Conservation (phyloP, 768 basidiomycete species). For the Pilatotrama ljubarskyi region DNA sequence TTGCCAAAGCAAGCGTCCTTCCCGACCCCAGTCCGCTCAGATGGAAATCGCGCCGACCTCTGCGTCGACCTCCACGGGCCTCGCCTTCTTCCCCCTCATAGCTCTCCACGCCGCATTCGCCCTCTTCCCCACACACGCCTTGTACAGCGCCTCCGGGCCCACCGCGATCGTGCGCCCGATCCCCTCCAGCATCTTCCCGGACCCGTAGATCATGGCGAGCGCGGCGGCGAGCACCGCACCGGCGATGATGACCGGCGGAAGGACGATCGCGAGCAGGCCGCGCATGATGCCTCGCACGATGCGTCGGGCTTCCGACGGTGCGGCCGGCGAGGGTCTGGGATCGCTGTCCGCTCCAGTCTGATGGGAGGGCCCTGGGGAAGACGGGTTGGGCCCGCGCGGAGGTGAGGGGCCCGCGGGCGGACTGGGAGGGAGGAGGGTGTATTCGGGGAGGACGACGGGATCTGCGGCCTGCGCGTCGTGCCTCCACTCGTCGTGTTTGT, state of each 20-base stretch:
- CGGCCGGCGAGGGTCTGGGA: neutral
- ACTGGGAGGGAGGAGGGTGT: constrained; percentile 5
- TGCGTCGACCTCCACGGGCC: neutral
- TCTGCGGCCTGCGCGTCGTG: constrained; percentile 4
- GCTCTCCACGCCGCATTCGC: neutral
- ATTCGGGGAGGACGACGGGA: constrained; percentile 4
- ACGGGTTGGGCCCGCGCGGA: neutral
- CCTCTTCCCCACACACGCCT: neutral
- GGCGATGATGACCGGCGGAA: constrained; percentile 8
- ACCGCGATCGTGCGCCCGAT: constrained; percentile 5
- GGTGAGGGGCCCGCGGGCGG: neutral
- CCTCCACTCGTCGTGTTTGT: constrained; percentile 4
- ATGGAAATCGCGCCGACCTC: neutral
- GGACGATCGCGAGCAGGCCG: constrained; percentile 6
- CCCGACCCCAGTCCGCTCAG: neutral
- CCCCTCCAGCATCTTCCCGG: constrained; percentile 15
- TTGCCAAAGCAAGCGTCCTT: neutral
- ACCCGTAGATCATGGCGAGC: constrained; percentile 7
- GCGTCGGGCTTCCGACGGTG: neutral
- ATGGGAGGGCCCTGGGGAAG: neutral
- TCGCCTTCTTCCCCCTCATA: neutral
- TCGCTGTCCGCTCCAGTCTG: neutral
- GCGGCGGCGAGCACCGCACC: constrained; percentile 1
- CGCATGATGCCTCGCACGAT: constrained; percentile 8
- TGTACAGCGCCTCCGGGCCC: constrained; percentile 9